Conservation (phyloP, 1,284 basidiomycete species). For the Fistulinella staudtii region DNA sequence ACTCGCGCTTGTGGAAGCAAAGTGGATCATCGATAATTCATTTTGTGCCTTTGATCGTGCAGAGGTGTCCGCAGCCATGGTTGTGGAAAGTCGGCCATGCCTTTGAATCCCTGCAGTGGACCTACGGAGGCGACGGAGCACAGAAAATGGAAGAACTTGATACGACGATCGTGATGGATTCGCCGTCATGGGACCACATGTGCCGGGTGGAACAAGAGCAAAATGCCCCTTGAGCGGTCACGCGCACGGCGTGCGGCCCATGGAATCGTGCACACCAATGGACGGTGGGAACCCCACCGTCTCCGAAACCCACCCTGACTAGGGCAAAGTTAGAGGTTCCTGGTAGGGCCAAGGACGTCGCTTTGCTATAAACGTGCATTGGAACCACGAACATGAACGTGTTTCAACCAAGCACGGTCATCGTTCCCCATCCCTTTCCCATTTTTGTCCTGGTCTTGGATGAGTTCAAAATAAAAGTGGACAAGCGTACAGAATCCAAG, state of each 20-base stretch:
- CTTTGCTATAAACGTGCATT: too few species aligned
- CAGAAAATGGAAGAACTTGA: neutral
- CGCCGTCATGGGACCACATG: neutral
- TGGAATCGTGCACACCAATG: neutral
- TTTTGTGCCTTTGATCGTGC: neutral
- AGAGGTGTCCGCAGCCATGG: neutral
- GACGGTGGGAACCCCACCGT: neutral
- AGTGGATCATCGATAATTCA: neutral
- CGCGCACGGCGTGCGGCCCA: neutral
- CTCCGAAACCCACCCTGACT: too few species aligned
- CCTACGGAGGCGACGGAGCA: too few species aligned
- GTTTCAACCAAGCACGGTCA: too few species aligned
- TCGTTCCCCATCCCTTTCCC: too few species aligned
- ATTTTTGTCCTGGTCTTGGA: too few species aligned
- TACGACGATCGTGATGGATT: conserved; percentile 7
- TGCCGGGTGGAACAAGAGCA: conserved; percentile 6
- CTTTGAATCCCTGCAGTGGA: too few species aligned
- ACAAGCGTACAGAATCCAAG: too few species aligned
- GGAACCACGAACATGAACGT: too few species aligned
- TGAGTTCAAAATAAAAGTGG: too few species aligned
- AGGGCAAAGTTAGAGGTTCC: too few species aligned
- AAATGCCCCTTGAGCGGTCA: conserved; percentile 3
- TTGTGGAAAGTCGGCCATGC: neutral
- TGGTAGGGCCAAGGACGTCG: too few species aligned
- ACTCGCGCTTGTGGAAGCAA: neutral